phyloP scores from a whole-genome alignment of 1,139 yeast genomes.

The Eremothecium sinecaudum region DNA sequence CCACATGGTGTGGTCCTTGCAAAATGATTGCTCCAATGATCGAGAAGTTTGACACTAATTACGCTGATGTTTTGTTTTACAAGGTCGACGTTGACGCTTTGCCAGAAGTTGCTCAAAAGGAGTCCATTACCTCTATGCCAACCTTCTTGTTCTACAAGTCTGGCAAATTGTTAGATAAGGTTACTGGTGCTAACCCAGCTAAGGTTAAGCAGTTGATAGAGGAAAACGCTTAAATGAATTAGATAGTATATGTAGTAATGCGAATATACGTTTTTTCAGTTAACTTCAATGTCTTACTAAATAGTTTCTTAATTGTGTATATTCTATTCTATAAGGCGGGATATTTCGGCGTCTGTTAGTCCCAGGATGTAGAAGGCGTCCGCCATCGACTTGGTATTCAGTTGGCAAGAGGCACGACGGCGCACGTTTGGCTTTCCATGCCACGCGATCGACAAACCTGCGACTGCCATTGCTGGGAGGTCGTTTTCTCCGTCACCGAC shows the following conservation, averaged over 20 bases:
- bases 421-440: constrained; percentile 94
- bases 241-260: constrained; percentile 1
- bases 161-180: constrained; percentile 62
- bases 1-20: constrained; percentile 98
- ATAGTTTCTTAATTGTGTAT: constrained; percentile 3
- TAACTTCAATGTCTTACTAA: no score
- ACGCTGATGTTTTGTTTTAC: constrained; percentile 56
- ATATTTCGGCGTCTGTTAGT: constrained; percentile 50
- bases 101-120: constrained; percentile 62
- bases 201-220: constrained; percentile 69
- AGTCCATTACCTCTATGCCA: constrained; percentile 82
- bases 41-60: constrained; percentile 58
- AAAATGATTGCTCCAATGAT: constrained; percentile 88
- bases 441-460: constrained; percentile 96
- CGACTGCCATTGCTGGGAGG: constrained; percentile 80
- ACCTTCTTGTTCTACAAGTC: constrained; percentile 70
- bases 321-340: constrained; percentile 6
- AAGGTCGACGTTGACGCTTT: constrained; percentile 81
- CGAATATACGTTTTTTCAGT: no score
- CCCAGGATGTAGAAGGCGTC: constrained; percentile 81
- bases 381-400: constrained; percentile 59
- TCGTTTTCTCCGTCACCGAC: constrained; percentile 99
- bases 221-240: no score
- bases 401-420: constrained; percentile 64
- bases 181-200: constrained; percentile 82